These are phyloP conservation scores for Rubia yunnanensis DNA, from an alignment of 257 asterid species.

Conservation along the genomic window DNA sequence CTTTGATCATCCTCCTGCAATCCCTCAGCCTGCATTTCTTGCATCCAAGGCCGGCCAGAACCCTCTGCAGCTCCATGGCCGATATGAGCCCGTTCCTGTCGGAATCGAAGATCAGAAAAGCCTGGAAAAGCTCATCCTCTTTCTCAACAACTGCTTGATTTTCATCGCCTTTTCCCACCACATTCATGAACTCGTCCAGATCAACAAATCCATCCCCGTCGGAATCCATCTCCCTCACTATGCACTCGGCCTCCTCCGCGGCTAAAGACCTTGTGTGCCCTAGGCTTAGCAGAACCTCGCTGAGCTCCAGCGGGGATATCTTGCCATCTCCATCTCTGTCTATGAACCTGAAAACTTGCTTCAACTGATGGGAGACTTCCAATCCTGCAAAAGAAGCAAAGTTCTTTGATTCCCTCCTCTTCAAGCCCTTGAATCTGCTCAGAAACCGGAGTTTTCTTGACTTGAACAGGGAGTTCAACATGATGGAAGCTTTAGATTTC, in stretches of 20 bases:
- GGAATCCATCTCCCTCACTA: conserved; percentile 54
- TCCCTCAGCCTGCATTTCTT: conserved; percentile 32
- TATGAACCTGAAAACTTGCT: conserved; percentile 51
- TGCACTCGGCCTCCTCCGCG: conserved; percentile 39
- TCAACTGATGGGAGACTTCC: conserved; percentile 39
- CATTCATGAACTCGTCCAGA: conserved; percentile 53
- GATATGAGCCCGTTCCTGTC: conserved; percentile 55
- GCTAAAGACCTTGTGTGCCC: conserved; percentile 36
- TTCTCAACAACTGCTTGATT: conserved; percentile 9
- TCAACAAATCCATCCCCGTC: conserved; percentile 63
- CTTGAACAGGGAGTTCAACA: conserved; percentile 22
- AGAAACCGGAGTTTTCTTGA: conserved; percentile 15
- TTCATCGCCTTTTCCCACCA: conserved; percentile 18
- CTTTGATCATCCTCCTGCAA: conserved; percentile 51
- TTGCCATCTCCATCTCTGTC: conserved; percentile 66
- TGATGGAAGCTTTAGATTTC: not conserved
- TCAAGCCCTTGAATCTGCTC: conserved; percentile 16
- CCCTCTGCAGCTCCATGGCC: conserved; percentile 46
- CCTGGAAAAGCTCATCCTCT: conserved; percentile 34
- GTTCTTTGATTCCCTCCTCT: conserved; percentile 15
- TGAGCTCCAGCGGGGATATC: conserved; percentile 42
- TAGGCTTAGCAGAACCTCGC: conserved; percentile 27
- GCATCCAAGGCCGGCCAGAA: conserved; percentile 42
- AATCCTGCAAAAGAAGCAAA: conserved; percentile 27
- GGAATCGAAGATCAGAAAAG: conserved; percentile 51